These are phyloP conservation scores for Elsinoe australis DNA, from an alignment of 2,329 filamentous ascomycete genomes.

Conservation along the genomic window DNA sequence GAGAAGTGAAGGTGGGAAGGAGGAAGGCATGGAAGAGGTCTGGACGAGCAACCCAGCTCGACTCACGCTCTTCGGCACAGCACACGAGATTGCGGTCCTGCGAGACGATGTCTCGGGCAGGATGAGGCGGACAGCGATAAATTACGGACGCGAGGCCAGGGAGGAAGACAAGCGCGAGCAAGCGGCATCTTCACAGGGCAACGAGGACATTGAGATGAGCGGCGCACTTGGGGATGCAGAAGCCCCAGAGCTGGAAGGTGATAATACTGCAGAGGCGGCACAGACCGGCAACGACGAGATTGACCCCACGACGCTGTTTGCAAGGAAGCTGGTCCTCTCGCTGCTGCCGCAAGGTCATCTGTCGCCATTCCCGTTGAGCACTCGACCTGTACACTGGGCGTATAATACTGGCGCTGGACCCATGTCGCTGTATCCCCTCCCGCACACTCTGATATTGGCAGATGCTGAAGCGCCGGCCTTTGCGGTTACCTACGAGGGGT, in stretches of 20 bases:
- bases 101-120: slow-evolving; percentile 78
- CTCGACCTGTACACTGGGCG: slow-evolving; percentile 85
- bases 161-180: slow-evolving; percentile 31
- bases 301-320: slow-evolving; percentile 20
- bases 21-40: slow-evolving; percentile 52
- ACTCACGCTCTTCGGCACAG: slow-evolving; percentile 75
- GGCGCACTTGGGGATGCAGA: slow-evolving; percentile 23
- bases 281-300: slow-evolving; percentile 25
- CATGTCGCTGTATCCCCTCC: slow-evolving; percentile 78
- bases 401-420: slow-evolving; percentile 54
- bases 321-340: slow-evolving; percentile 66
- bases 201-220: slow-evolving; percentile 24
- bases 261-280: slow-evolving; percentile 20
- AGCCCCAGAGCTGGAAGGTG: slow-evolving; percentile 20
- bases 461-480: slow-evolving; percentile 78
- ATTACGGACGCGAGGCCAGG: slow-evolving; percentile 49
- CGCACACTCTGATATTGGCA: slow-evolving; percentile 72
- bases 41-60: slow-evolving; percentile 87
- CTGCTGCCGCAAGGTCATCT: slow-evolving; percentile 85
- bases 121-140: slow-evolving; percentile 67
- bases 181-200: background rate
- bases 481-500: slow-evolving; percentile 86
- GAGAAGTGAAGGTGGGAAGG: slow-evolving; percentile 56
- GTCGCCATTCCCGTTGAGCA: slow-evolving; percentile 72
- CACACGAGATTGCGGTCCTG: slow-evolving; percentile 79